Evolutionary conservation across 2,329 filamentous ascomycete genomes (phyloP).

Genomic region (Trichoderma sp.): DNA sequence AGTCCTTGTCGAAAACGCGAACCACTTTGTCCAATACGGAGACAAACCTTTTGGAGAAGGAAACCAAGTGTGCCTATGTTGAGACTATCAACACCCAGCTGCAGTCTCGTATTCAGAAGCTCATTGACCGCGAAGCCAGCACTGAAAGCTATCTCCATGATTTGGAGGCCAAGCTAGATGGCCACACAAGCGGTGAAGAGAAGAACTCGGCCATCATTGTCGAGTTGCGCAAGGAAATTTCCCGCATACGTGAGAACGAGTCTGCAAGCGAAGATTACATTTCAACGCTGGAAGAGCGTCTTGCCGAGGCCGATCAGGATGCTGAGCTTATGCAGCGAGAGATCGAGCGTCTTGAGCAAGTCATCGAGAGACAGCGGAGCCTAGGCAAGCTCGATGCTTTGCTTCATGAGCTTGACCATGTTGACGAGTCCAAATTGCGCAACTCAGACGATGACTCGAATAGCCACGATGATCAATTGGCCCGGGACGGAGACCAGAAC

Average conservation of each 20-base stretch:
- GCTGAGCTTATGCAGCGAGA: conserved; percentile 96
- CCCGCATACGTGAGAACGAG: conserved; percentile 85
- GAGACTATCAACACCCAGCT: conserved; percentile 91
- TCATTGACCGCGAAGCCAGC: conserved; percentile 84
- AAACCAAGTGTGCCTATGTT: conserved; percentile 87
- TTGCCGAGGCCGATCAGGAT: conserved; percentile 95
- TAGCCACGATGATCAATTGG: conserved; percentile 51
- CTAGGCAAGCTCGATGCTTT: conserved; percentile 92
- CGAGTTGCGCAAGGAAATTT: conserved; percentile 88
- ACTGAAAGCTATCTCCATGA: conserved; percentile 93
- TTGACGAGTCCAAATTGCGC: conserved; percentile 54
- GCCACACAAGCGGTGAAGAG: conserved; percentile 86
- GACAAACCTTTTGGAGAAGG: conserved; percentile 82
- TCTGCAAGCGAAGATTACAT: conserved; percentile 93
- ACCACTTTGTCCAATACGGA: conserved; percentile 80
- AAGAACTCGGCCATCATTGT: conserved; percentile 81
- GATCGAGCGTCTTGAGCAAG: conserved; percentile 88
- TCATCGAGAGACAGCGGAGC: conserved; percentile 91
- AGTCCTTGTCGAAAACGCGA: conserved; percentile 84
- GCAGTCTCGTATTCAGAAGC: conserved; percentile 84
- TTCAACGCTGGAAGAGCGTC: conserved; percentile 87
- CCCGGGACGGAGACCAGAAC: conserved; percentile 54
- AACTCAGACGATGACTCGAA: conserved; percentile 31
- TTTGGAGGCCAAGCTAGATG: conserved; percentile 84
- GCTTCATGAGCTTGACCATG: conserved; percentile 81